Base-by-base conservation (phyloP, 148 eudicot species). In the Dianthus caryophyllus region DNA sequence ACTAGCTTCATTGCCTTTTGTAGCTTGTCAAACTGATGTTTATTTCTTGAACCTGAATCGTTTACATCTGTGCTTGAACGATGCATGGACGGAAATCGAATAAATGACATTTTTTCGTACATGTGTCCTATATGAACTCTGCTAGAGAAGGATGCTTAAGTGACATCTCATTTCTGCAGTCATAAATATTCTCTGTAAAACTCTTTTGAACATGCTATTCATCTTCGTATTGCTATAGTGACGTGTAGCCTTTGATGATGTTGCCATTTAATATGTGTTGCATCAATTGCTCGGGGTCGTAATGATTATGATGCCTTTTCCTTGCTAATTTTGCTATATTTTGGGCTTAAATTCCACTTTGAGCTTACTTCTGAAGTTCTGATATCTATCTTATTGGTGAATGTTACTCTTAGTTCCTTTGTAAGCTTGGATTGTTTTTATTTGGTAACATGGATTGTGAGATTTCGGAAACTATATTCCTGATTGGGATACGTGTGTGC, bases 121-220 rank as follows among this genome's bases (percentile, higher is more conserved):
- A 41, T 61, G 49, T 18, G 9, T n/a, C 64, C 15, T 61, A 9
- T 38, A 20, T 61, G 64, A 56, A n/a, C n/a, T n/a, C n/a, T n/a
- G n/a, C n/a, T n/a, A 61, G 15, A 36, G 64, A 29, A 26, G 38
- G n/a, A 13, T 16, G n/a, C 12, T 56, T 56, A 38, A 27, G n/a
- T 56, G 0, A 12, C 51, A 15, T 10, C 57, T 52, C 57, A 52
- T 52, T 52, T 52, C 57, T 52, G 26, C 26, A 4, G 54, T 50
- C 54, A 50, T 50, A 44, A 13, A 13, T 2, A 9, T 44, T 44
- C 48, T 44, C 9, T 44, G 1, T 44, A 13, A 44, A 44, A 33
- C 8, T 33, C 8, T 2, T 8, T 33, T 33, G 39, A 33, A 33
- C 39, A 33, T 33, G 39, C 39, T 33, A 33, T 33, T 8, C 39